Conservation (phyloP, 2,329 filamentous ascomycete genomes). For the Colletotrichum karsti region DNA sequence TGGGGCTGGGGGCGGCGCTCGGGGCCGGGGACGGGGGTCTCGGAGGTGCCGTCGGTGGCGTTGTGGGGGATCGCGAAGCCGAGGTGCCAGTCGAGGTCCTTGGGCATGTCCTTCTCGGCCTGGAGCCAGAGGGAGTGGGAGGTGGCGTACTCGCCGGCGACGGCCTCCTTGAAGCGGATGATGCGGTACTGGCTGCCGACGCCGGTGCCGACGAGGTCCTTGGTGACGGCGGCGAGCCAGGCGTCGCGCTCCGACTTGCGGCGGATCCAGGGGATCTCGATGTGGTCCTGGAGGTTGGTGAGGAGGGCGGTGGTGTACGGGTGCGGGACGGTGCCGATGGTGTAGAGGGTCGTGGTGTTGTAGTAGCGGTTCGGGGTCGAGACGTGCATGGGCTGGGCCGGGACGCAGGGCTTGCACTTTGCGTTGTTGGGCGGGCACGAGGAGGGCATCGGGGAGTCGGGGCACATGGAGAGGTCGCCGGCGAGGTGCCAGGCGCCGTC, state of each 20-base stretch:
- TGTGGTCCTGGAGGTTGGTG: conserved; percentile 65
- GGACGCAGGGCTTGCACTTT: conserved; percentile 78
- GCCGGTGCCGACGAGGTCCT: conserved; percentile 70
- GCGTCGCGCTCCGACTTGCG: conserved; percentile 76
- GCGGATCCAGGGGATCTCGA: conserved; percentile 73
- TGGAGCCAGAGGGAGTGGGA: conserved; percentile 82
- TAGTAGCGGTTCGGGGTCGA: conserved; percentile 72
- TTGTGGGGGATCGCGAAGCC: conserved; percentile 80
- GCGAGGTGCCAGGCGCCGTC: conserved; percentile 77
- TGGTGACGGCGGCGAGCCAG: conserved; percentile 80
- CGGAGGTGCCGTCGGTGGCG: conserved; percentile 59
- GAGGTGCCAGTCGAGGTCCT: conserved; percentile 89
- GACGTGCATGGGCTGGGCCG: conserved; percentile 71
- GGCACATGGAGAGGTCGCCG: conserved; percentile 78
- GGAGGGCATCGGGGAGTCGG: conserved; percentile 74
- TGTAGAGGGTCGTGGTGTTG: conserved; percentile 79
- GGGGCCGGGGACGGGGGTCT: conserved; percentile 66
- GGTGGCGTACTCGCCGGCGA: conserved; percentile 73
- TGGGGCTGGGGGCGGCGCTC: conserved; percentile 62
- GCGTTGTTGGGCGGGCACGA: conserved; percentile 86
- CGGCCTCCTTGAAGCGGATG: conserved; percentile 80
- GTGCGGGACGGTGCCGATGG: conserved; percentile 88
- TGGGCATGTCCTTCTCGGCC: conserved; percentile 69
- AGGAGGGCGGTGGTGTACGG: conserved; percentile 85
- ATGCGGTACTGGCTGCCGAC: conserved; percentile 72